Percentiles rank a stretch among this genome's conserved stretches.
Conservation (phyloP, 345 rosid genomes). For the Rhizophora mangle region DNA sequence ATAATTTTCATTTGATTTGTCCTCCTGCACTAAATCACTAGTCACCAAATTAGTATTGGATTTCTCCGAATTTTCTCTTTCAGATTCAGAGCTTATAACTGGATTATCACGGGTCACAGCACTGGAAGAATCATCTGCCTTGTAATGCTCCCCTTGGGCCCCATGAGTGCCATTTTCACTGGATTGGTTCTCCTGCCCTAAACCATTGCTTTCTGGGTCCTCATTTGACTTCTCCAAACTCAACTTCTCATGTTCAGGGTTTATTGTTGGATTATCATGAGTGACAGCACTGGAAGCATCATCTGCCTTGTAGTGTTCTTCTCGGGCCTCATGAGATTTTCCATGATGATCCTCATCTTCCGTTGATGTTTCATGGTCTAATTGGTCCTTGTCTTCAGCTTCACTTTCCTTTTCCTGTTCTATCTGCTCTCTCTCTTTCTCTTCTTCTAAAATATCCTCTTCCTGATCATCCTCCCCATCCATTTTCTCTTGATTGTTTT, state of each 20-base stretch:
- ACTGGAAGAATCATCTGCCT: conserved; percentile 92
- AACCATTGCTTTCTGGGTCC: conserved; percentile 22
- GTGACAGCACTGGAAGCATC: conserved; percentile 98
- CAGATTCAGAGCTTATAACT: conserved; percentile 30
- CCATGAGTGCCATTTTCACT: conserved; percentile 6
- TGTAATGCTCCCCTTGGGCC: conserved; percentile 37
- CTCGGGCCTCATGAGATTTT: conserved; percentile 66
- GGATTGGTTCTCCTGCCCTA: conserved; percentile 19
- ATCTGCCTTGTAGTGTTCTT: conserved; percentile 78
- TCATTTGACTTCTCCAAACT: conserved; percentile 37
- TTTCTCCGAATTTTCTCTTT: conserved; percentile 37
- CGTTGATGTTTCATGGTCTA: conserved; percentile 27
- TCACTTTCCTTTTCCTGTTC: conserved; percentile 35
- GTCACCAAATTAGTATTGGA: conserved; percentile 31
- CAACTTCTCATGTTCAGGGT: conserved; percentile 40
- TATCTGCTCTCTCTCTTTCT: conserved; percentile 24
- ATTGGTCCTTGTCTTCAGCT: conserved; percentile 36
- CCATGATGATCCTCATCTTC: conserved; percentile 43
- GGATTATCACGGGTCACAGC: conserved; percentile 76
- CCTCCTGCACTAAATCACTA: conserved; percentile 23
- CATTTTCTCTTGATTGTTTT: conserved; percentile 22
- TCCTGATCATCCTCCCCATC: conserved; percentile 42
- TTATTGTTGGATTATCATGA: conserved; percentile 47
- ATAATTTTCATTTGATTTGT: conserved; percentile 9
- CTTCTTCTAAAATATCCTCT: conserved; percentile 53